These are phyloP conservation scores for Podila minutissima DNA, from an alignment of 192 early-diverging fungal species.

Conservation along the genomic window DNA sequence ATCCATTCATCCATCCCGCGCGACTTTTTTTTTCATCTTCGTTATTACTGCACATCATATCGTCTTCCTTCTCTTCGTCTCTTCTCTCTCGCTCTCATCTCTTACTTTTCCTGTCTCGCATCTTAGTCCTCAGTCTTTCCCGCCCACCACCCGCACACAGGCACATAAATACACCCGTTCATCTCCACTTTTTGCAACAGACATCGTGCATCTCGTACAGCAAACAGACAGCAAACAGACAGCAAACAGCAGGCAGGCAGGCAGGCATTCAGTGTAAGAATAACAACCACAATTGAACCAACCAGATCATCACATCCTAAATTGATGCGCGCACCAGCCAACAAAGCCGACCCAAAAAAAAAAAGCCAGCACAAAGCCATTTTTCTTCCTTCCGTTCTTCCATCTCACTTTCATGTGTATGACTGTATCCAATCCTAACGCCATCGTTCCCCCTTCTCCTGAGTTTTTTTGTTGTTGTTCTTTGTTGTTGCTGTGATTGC, in stretches of 20 bases:
- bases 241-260: no score
- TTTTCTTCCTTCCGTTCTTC: neutral
- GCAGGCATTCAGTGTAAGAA: no score
- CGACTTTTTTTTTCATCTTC: neutral
- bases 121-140: neutral
- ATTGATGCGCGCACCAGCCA: no score
- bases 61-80: neutral
- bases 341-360: no score
- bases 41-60: no score
- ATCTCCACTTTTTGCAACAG: conserved; percentile 5
- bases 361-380: neutral
- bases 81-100: neutral
- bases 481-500: neutral
- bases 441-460: no score
- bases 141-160: neutral
- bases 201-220: conserved; percentile 5
- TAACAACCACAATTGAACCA: no score
- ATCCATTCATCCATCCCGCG: neutral
- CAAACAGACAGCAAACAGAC: neutral
- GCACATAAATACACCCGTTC: neutral
- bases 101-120: neutral
- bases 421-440: no score
- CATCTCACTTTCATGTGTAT: neutral
- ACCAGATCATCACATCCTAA: no score
- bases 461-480: neutral